A percentile compares a stretch with the other conserved stretches of the same genome.
phyloP scores from a whole-genome alignment of 805 yeast genomes.

The Saccharomycopsis amapae region DNA sequence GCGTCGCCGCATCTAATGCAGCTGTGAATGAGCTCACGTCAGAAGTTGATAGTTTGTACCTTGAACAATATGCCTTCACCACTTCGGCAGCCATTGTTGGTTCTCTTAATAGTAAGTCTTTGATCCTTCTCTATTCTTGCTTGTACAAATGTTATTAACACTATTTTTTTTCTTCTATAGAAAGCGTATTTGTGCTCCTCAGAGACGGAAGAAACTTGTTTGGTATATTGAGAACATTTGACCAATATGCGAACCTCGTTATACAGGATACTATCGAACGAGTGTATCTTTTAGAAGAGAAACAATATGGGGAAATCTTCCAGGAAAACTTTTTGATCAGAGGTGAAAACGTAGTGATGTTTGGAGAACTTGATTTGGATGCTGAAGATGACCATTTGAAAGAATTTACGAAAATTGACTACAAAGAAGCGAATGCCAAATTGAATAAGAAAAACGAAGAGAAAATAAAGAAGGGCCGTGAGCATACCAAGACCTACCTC shows the following conservation, averaged over 20 bases:
- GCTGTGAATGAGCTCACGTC: constrained; percentile 10
- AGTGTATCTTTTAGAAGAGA: constrained; percentile 52
- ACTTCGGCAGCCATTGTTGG: constrained; percentile 89
- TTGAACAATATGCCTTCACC: constrained; percentile 77
- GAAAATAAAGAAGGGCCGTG: constrained; percentile 36
- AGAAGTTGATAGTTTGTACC: constrained; percentile 37
- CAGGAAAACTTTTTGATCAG: constrained; percentile 83
- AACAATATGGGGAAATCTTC: constrained; percentile 63
- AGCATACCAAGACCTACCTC: constrained; percentile 42
- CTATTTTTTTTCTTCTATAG: constrained; percentile 25
- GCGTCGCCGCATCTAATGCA: neutral
- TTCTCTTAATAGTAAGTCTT: constrained; percentile 60
- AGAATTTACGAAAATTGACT: constrained; percentile 50
- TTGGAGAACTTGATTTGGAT: constrained; percentile 91
- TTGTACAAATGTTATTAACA: neutral
- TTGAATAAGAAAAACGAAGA: constrained; percentile 26
- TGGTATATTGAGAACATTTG: constrained; percentile 91
- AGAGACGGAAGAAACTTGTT: constrained; percentile 85
- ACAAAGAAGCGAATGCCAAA: constrained; percentile 49
- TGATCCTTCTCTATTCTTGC: neutral
- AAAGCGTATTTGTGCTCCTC: constrained; percentile 70
- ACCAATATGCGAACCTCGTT: constrained; percentile 88
- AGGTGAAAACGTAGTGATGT: constrained; percentile 91
- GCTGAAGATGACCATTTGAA: constrained; percentile 66
- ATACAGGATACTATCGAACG: constrained; percentile 88